Base-by-base conservation (phyloP, 768 basidiomycete genomes). In the Neoboletus magnificus region DNA sequence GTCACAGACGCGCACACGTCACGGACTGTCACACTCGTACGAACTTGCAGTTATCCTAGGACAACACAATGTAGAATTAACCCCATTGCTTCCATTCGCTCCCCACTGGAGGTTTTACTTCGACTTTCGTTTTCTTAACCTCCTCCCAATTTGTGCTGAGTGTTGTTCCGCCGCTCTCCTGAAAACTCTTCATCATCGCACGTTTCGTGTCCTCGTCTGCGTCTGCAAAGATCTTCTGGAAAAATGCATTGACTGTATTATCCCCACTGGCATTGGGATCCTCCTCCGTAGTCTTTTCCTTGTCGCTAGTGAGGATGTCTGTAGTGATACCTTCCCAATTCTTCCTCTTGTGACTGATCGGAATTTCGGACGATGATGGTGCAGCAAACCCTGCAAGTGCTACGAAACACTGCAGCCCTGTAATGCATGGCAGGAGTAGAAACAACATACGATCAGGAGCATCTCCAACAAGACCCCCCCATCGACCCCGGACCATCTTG, bases 121-220 rank as follows among this genome's bases (percentile, higher is more conserved):
- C 82, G 3, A 91, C 86, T 56, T 72, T 76, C 9, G 55, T 77
- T 75, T 88, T 89, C 58, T 71, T 76, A 16, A 99, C 93, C 59
- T 93, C 91, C 5, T 83, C 84, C 96, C 96, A 99, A 70, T 97
- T 93, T 0, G 96, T 99, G 74, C 91, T 94, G 39, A 99, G 77
- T 0, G 93, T 88, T 10, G 97, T 99, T 9, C 97, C 97, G 8
- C 93, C 93, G 62, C 91, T 93, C 77, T 99, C 96, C 57, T 81
- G 79, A 71, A 91, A 98, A 67, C 92, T 95, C 81, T 99, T 99
- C 86, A 98, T 85, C 94, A 99, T 99, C 4, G 97, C 97, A 36
- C 86, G 82, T 64, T 79, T 84, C 15, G 95, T 92, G 64, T 99
- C 91, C 0, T 93, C 91, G 62, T 97, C 93, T 25, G 95, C 90